Percentiles rank a stretch among this genome's conserved stretches.
phyloP scores from a whole-genome alignment of 2,329 filamentous ascomycete genomes.

The Pestalotiopsis sp. region DNA sequence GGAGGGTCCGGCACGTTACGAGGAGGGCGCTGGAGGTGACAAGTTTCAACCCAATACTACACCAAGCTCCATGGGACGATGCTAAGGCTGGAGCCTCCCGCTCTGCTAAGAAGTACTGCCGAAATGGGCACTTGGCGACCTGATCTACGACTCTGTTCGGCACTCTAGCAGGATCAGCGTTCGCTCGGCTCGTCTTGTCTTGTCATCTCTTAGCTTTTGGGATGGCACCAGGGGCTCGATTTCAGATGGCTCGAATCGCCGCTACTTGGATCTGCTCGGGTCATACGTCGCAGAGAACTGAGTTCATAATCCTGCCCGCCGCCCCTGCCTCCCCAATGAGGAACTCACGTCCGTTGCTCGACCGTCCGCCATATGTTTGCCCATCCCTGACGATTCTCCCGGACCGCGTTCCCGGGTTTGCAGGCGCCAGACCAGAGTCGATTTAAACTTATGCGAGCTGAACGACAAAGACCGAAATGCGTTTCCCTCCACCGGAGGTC shows the following conservation, averaged over 20 bases:
- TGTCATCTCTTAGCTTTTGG: conserved; percentile 1
- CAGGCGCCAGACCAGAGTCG: no score
- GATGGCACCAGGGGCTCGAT: background rate
- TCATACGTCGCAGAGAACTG: no score
- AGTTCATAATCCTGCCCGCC: no score
- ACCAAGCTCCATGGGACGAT: background rate
- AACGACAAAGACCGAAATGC: conserved; percentile 26
- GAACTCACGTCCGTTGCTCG: no score
- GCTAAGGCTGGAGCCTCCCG: background rate
- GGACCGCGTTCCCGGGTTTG: no score
- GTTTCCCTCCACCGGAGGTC: conserved; percentile 38
- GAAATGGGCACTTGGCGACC: background rate
- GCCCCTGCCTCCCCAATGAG: no score
- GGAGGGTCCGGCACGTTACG: background rate
- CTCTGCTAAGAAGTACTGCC: background rate
- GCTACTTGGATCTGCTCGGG: no score
- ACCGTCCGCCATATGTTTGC: no score
- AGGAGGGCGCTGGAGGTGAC: background rate
- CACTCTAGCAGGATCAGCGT: background rate
- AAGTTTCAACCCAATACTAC: background rate
- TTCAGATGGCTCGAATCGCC: background rate
- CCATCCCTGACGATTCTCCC: no score
- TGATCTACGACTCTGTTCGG: background rate
- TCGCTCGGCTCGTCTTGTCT: background rate
- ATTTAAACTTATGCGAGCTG: background rate